A percentile compares a stretch with the other conserved stretches of the same genome.
phyloP scores from a whole-genome alignment of 2,329 filamentous ascomycete species.

The Neurospora sp. region DNA sequence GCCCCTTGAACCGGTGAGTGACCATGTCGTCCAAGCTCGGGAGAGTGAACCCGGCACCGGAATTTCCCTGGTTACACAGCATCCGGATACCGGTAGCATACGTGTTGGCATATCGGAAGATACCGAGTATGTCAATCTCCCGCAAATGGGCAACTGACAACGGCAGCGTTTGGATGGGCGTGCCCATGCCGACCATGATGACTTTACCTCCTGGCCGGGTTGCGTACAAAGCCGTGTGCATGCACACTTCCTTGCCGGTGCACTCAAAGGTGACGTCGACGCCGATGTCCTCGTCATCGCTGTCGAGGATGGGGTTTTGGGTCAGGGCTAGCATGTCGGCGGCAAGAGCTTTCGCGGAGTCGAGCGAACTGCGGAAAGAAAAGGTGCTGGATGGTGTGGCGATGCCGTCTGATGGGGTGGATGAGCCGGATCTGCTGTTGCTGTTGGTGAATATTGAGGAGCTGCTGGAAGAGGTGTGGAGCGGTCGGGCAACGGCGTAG shows the following conservation, averaged over 20 bases:
- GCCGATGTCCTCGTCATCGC: constrained; percentile 50
- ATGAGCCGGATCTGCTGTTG: constrained; percentile 36
- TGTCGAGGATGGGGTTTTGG: constrained; percentile 22
- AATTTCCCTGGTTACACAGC: constrained; percentile 36
- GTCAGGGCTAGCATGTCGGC: constrained; percentile 37
- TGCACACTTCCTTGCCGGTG: constrained; percentile 65
- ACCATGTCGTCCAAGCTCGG: constrained; percentile 61
- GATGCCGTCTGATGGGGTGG: constrained; percentile 34
- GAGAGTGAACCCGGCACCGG: constrained; percentile 34
- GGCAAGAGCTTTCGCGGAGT: constrained; percentile 40
- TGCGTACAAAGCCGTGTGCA: constrained; percentile 66
- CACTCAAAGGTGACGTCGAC: constrained; percentile 68
- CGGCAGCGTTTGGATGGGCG: constrained; percentile 64
- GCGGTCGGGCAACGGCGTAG: constrained; percentile 39
- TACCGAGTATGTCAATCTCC: constrained; percentile 69
- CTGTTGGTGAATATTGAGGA: constrained; percentile 33
- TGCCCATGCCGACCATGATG: constrained; percentile 73
- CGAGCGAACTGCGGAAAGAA: constrained; percentile 38
- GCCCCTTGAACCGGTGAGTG: constrained; percentile 61
- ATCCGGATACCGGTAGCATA: constrained; percentile 61
- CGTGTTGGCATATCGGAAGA: constrained; percentile 70
- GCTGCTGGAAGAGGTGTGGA: constrained; percentile 33
- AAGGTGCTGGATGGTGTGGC: constrained; percentile 37
- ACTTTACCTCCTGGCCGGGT: constrained; percentile 61
- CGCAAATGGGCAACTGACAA: constrained; percentile 60